phyloP scores from a whole-genome alignment of 805 yeast species.

The Ogataea corticis region DNA sequence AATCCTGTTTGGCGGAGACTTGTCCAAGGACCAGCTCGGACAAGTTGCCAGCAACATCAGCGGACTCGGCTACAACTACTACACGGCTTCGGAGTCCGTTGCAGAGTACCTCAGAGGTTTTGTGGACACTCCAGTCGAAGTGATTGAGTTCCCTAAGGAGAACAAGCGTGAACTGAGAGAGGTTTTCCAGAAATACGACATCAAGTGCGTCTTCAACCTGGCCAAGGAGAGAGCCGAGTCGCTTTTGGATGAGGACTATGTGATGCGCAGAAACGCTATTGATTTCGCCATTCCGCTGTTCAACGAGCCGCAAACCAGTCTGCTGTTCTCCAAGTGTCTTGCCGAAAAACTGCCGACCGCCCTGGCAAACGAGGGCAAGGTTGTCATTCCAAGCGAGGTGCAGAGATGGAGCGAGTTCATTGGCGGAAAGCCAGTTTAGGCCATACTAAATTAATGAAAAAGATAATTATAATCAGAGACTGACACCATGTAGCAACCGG shows the following conservation, averaged over 20 bases:
- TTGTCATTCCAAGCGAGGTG: conserved; percentile 80
- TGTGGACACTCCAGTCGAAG: conserved; percentile 50
- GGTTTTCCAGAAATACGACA: conserved; percentile 82
- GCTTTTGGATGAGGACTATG: conserved; percentile 84
- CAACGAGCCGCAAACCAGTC: conserved; percentile 93
- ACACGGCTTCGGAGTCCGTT: conserved; percentile 72
- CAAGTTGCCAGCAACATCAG: conserved; percentile 69
- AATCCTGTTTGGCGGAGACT: conserved; percentile 91
- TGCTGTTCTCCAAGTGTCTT: conserved; percentile 82
- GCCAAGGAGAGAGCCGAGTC: conserved; percentile 88
- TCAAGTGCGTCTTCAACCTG: conserved; percentile 87
- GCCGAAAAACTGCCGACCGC: conserved; percentile 63
- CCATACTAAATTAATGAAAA: not conserved
- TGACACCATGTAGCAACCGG: too few species aligned
- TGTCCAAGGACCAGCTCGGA: conserved; percentile 67
- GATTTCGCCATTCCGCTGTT: conserved; percentile 96
- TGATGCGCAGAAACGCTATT: conserved; percentile 98
- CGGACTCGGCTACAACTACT: conserved; percentile 78
- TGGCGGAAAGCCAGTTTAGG: conserved; percentile 84
- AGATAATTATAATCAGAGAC: not conserved
- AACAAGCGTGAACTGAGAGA: conserved; percentile 94
- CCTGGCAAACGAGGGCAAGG: conserved; percentile 47
- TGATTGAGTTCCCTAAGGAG: conserved; percentile 87
- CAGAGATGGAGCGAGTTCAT: conserved; percentile 95
- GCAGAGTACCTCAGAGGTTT: conserved; percentile 62